Evolutionary conservation across 2,329 filamentous ascomycete genomes (phyloP), one percentile per base, ranked within the genome.

Genomic region (Colletotrichum chlorophyti): DNA sequence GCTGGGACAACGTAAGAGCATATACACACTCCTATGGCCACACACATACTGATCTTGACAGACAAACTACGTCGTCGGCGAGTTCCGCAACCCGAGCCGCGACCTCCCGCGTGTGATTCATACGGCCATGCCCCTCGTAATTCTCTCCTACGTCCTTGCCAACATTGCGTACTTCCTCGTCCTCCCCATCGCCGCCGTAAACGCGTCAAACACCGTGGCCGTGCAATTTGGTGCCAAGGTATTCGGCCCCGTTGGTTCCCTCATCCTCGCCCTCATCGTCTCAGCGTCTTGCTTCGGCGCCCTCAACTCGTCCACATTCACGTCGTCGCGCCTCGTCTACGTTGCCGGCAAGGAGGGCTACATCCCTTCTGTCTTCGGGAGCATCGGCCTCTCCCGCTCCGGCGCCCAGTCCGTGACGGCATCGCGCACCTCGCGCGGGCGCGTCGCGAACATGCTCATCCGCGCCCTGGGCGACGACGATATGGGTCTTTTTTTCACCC

Each of bases 61-160:
- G 91, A 96, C 94, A 62, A 99, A 97, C 75, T 99, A 97, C 69
- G 95, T 99, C 6, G 93, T 96, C 1, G 95, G 93, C 66, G 95
- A 99, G 75, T 98, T 99, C 78, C 90, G 93, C 68, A 93, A 97
- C 69, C 92, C 95, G 1, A 84, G 85, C 43, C 88, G 93, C 63
- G 95, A 99, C 72, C 86, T 99, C 9, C 95, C 95, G 1, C 87
- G 92, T 19, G 93, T 97, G 23, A 97, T 99, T 55, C 95, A 99
- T 76, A 97, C 94, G 1, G 93, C 94, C 12, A 95, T 99, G 84
- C 93, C 95, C 2, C 79, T 97, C 40, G 94, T 99, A 57, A 98
- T 99, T 62, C 71, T 93, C 24, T 91, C 85, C 66, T 99, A 98
- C 74, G 80, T 98, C 27, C 82, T 98, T 46, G 94, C 94, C 64